These are phyloP conservation scores for Chamaecrista fasciculata DNA, from an alignment of 306 rosid species.

Conservation along the genomic window DNA sequence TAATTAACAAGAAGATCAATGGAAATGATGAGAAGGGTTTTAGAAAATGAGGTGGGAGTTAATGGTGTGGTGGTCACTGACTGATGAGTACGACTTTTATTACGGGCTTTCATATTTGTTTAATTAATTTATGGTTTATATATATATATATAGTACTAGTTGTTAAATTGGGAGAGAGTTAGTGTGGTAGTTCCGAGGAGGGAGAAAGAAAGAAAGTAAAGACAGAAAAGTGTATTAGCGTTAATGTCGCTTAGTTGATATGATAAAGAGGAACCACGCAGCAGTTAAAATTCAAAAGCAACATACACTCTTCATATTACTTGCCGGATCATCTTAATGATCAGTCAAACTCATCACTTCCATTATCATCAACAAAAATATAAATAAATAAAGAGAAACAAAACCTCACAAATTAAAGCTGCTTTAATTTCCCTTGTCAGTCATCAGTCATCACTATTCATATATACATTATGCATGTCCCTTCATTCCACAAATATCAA, in stretches of 20 bases:
- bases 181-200: conserved; percentile 75
- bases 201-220: conserved; percentile 16
- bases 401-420: conserved; percentile 53
- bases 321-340: conserved; percentile 52
- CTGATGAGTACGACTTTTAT: too few species aligned
- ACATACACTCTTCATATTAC: conserved; percentile 48
- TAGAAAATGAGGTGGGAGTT: conserved; percentile 39
- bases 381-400: conserved; percentile 41
- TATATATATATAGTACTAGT: too few species aligned
- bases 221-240: conserved; percentile 41
- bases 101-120: conserved; percentile 24
- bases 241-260: conserved; percentile 71
- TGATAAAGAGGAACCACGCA: conserved; percentile 73
- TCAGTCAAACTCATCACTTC: conserved; percentile 63
- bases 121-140: too few species aligned
- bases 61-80: too few species aligned
- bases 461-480: neutral
- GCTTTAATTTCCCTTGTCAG: conserved; percentile 60
- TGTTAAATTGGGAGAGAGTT: conserved; percentile 19
- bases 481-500: too few species aligned
- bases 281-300: conserved; percentile 60
- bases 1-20: conserved; percentile 29
- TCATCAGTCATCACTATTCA: too few species aligned
- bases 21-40: too few species aligned
- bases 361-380: too few species aligned